Evolutionary conservation across 164 flowering plant genomes (phyloP), one percentile per base, ranked within the genome.

Genomic region (Aristolochia californica): DNA sequence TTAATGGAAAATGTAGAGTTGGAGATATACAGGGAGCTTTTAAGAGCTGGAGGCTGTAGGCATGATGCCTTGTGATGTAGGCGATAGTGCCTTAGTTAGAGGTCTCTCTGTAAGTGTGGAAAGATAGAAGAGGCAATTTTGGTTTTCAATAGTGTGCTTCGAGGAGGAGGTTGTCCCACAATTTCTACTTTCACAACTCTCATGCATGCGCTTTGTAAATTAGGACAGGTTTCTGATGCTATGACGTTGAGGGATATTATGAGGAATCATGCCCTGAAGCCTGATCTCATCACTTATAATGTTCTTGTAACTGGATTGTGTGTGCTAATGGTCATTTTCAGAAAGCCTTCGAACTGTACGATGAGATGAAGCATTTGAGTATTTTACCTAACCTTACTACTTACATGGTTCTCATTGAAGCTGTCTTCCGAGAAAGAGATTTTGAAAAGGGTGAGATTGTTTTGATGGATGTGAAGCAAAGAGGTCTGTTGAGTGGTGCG

Each of bases 81-180:
- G 90, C 45, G 88, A 83, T 68, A 77, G 95, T 81, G 83, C 95
- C 53, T 63, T 87, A 54, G 71, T 87, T 58, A 73, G 95, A 75
- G 97, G 83, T 40, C 88, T 90, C n/a, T 90, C 62, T 79, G 79
- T 43, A 70, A 59, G 25, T 72, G 77, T 68, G 85, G 93, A 56
- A 87, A 81, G 70, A 66, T 62, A 61, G 95, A 83, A 62, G 95
- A 84, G 61, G 91, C 88, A 51, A 62, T 66, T 69, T 53, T 81
- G 50, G 55, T 84, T 61, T 75, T 87, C 60, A 71, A 78, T 63
- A 48, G 58, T 66, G 82, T 82, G 90, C 75, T 83, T 54, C 66
- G 68, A 55, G 64, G 2, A 56, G 63, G 58, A 24, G 68, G 73
- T 1, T 62, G 77, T 68, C 97, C 97, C 26, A 87, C 95, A 18